Evolutionary conservation across 371 early-diverging fungal genomes (phyloP), one percentile per base, ranked within the genome.

Genomic region (Mortierella sp.): DNA sequence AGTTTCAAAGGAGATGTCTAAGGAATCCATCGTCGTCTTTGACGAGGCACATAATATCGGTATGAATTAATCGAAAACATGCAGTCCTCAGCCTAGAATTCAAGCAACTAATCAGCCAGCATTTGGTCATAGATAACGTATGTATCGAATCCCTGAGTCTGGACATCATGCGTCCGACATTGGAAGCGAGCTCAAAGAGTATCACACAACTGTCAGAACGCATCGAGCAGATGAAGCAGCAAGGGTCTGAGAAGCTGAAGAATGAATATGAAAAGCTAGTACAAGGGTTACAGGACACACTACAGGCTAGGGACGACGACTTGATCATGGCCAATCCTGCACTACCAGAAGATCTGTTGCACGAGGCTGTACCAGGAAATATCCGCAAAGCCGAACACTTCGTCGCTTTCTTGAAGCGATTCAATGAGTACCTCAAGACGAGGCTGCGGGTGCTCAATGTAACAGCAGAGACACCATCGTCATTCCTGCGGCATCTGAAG

Each of bases 41-140:
- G 99, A 99, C 83, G 99, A 99, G 79, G 99, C 99, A 4, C 99
- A 99, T 84, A 99, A 99, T 79, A 99, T 99, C 60, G 99, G 96
- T 91, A 26, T 34, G 8, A 28, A n/a, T 44, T 41, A 24, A 23
- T 28, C 39, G 17, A 17, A 24, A 9, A 9, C 4, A 6, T 37
- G 21, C 17, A n/a, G n/a, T n/a, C n/a, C n/a, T n/a, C n/a, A n/a
- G n/a, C n/a, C n/a, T n/a, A n/a, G n/a, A n/a, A n/a, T n/a, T n/a
- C 14, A 32, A 46, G 8, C 30, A 7, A 21, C 9, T 21, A 14
- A 8, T 6, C 23, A 0, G 6, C 7, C 27, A 23, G 17, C 24
- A 47, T 11, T 7, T 62, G 50, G 3, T 27, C 31, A 2, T 75
- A 91, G 98, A 98, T 82, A 97, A 96, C 83, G 98, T 97, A 6